Evolutionary conservation across 2,329 filamentous ascomycete genomes (phyloP).

Genomic region (Clarireedia monteithiana): DNA sequence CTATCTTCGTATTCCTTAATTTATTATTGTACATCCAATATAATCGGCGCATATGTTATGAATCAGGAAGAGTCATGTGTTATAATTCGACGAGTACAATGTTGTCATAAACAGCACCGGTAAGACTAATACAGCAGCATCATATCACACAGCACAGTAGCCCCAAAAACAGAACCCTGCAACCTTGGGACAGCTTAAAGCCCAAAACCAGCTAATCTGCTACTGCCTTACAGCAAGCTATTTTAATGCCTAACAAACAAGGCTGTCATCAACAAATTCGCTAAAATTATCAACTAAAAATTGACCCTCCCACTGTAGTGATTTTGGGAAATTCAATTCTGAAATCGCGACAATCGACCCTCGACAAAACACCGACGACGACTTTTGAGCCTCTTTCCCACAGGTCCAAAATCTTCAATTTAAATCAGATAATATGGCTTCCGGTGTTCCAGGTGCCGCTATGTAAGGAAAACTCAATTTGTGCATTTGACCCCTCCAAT

Average conservation of each 20-base stretch:
- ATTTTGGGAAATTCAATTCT: slow-evolving; percentile 3
- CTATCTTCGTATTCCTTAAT: neutral
- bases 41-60: neutral
- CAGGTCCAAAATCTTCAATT: slow-evolving; percentile 24
- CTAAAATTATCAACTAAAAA: slow-evolving; percentile 5
- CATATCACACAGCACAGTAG: no score
- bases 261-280: slow-evolving; percentile 1
- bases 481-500: neutral
- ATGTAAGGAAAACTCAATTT: slow-evolving; percentile 26
- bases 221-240: neutral
- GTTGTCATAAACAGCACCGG: neutral
- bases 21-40: neutral
- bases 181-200: no score
- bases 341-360: slow-evolving; percentile 8
- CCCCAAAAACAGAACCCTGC: no score
- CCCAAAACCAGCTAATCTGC: neutral
- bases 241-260: neutral
- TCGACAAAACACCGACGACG: slow-evolving; percentile 20
- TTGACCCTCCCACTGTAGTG: slow-evolving; percentile 5
- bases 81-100: neutral
- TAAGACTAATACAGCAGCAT: no score
- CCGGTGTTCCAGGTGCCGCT: slow-evolving; percentile 30
- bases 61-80: neutral
- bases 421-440: slow-evolving; percentile 31
- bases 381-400: slow-evolving; percentile 18